These are phyloP conservation scores for Spergularia azorica DNA, from an alignment of 179 eudicot species.

Conservation along the genomic window DNA sequence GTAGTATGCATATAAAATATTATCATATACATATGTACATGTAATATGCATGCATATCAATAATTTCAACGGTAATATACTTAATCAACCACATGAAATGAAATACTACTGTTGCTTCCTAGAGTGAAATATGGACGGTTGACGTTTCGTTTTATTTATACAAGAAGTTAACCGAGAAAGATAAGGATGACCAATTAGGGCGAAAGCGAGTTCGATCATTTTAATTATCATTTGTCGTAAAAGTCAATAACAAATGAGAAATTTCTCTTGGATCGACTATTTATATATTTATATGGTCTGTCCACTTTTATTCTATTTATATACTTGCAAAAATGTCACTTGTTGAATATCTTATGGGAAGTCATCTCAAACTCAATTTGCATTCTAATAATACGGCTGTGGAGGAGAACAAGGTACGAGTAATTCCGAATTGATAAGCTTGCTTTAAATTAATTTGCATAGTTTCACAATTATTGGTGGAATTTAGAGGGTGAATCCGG, in stretches of 20 bases:
- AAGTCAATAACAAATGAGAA: slow-evolving; percentile 35
- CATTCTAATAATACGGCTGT: not conserved
- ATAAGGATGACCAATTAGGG: slow-evolving; percentile 19
- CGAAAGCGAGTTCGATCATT: slow-evolving; percentile 3
- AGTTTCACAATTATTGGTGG: too few species aligned
- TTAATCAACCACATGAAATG: slow-evolving; percentile 5
- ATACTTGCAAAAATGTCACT: not conserved
- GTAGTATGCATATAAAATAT: not conserved
- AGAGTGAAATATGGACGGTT: slow-evolving; percentile 31
- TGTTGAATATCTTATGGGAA: slow-evolving; percentile 14
- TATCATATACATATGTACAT: not conserved
- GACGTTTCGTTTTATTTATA: slow-evolving; percentile 26
- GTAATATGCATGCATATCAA: not conserved
- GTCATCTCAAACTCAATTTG: slow-evolving; percentile 10
- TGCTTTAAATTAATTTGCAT: not conserved
- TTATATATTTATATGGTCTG: not conserved
- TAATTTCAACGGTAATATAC: slow-evolving; percentile 18
- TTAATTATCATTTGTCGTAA: not conserved
- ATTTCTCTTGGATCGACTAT: not conserved
- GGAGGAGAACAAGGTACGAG: slow-evolving; percentile 10
- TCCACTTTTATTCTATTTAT: not conserved
- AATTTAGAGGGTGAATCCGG: too few species aligned
- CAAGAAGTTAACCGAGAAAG: slow-evolving; percentile 4
- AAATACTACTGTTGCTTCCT: slow-evolving; percentile 29
- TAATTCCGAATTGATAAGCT: not conserved